phyloP scores from a whole-genome alignment of 768 basidiomycete species.

The Stropharia rugosoannulata region DNA sequence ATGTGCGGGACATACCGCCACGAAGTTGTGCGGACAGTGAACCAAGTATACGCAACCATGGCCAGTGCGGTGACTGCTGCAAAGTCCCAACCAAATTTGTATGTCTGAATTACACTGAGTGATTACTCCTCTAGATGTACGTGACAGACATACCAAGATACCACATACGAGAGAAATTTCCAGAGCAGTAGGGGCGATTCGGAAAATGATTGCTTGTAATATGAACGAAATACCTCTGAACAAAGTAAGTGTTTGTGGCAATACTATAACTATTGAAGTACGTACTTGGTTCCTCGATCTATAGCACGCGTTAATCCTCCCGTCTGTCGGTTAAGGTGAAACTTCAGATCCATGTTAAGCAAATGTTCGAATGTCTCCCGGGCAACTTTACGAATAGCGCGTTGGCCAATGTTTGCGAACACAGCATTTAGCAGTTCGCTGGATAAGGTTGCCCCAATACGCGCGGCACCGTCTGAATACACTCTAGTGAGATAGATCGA shows the following conservation, averaged over 20 bases:
- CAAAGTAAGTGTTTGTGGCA: background rate
- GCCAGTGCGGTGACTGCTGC: constrained; percentile 86
- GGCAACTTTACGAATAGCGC: constrained; percentile 92
- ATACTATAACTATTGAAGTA: constrained; percentile 10
- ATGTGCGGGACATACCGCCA: constrained; percentile 67
- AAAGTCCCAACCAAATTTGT: constrained; percentile 97
- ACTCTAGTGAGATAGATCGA: background rate
- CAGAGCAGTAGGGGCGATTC: constrained; percentile 92
- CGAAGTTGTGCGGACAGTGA: constrained; percentile 92
- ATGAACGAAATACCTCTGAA: constrained; percentile 93
- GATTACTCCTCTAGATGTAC: background rate
- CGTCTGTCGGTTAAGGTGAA: constrained; percentile 91
- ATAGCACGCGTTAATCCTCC: constrained; percentile 96
- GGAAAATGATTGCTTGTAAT: constrained; percentile 89
- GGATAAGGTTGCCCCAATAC: constrained; percentile 87
- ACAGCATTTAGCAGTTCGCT: constrained; percentile 93
- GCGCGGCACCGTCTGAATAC: constrained; percentile 78
- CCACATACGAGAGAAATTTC: constrained; percentile 98
- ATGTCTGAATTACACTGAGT: constrained; percentile 56
- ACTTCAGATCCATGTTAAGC: constrained; percentile 85
- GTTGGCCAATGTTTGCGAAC: constrained; percentile 94
- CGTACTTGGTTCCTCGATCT: constrained; percentile 95
- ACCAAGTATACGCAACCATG: constrained; percentile 93
- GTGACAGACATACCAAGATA: constrained; percentile 66
- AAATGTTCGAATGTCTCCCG: constrained; percentile 95